A percentile compares a stretch with the other conserved stretches of the same genome.
Evolutionary conservation across 1,284 basidiomycete species (phyloP).

Genomic region (Anthracocystis walkeri): DNA sequence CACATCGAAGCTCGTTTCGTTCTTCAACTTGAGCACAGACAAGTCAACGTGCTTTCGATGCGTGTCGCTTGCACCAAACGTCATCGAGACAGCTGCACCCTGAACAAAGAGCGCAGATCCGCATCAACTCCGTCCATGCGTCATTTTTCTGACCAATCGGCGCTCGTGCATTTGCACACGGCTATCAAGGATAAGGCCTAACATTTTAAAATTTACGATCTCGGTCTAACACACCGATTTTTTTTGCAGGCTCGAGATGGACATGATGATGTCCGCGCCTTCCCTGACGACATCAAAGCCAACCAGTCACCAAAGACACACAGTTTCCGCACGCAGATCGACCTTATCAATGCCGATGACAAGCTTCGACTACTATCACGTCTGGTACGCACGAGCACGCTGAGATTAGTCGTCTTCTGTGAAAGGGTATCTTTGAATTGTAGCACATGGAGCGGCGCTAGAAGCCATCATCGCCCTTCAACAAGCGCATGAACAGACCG

Average conservation of each 20-base stretch:
- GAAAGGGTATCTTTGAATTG: slow-evolving; percentile 14
- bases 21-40: background rate
- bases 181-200: background rate
- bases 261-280: too few relatives aligned
- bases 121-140: background rate
- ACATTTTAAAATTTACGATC: background rate
- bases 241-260: too few relatives aligned
- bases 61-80: background rate
- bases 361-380: too few relatives aligned
- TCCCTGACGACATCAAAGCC: too few relatives aligned
- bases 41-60: slow-evolving; percentile 1
- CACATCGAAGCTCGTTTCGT: slow-evolving; percentile 1
- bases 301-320: too few relatives aligned
- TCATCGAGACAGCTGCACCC: slow-evolving; percentile 20
- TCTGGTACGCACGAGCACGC: too few relatives aligned
- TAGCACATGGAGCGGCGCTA: background rate
- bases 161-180: slow-evolving; percentile 14
- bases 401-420: background rate
- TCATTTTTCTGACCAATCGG: slow-evolving; percentile 35
- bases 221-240: too few relatives aligned
- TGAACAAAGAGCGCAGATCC: slow-evolving; percentile 12
- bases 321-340: too few relatives aligned
- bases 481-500: slow-evolving; percentile 40
- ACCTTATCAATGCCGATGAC: too few relatives aligned
- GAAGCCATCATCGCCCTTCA: slow-evolving; percentile 38